Evolutionary conservation across 495 filamentous ascomycete species (phyloP).

Genomic region (Corynascus novoguineensis): DNA sequence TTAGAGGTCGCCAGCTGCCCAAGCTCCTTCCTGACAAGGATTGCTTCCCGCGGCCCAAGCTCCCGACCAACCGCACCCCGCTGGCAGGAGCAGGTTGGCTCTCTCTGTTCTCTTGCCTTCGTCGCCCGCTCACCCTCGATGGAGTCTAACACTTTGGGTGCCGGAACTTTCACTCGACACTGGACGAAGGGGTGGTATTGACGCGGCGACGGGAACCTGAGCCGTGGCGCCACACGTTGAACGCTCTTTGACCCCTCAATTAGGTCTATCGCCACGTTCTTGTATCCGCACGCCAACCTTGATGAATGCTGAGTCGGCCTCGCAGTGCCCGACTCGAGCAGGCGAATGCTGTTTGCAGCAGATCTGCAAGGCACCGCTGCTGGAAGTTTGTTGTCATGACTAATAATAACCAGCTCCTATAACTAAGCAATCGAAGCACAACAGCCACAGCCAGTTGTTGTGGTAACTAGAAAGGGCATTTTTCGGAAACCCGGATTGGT

Average conservation of each 20-base stretch:
- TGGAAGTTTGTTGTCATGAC: neutral
- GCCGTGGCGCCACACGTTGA: too few relatives aligned
- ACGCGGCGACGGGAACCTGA: too few relatives aligned
- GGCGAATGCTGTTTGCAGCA: neutral
- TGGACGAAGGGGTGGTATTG: too few relatives aligned
- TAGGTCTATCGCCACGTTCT: too few relatives aligned
- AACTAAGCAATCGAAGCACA: neutral
- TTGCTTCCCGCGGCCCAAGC: slow-evolving; percentile 7
- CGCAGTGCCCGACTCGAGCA: neutral
- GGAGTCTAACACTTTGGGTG: too few relatives aligned
- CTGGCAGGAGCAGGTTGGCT: too few relatives aligned
- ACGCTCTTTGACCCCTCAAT: too few relatives aligned
- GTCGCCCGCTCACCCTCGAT: neutral
- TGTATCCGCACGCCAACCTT: too few relatives aligned
- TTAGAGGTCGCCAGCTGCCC: slow-evolving; percentile 10
- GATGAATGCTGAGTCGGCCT: too few relatives aligned
- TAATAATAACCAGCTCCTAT: neutral
- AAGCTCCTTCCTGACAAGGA: slow-evolving; percentile 8
- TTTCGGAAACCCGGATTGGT: slow-evolving; percentile 1
- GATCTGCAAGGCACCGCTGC: slow-evolving; percentile 8
- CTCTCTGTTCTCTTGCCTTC: neutral
- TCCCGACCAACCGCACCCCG: neutral
- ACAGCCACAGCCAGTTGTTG: neutral
- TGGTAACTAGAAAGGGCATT: neutral
- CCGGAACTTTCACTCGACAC: too few relatives aligned